A percentile compares a stretch with the other conserved stretches of the same genome.
These are phyloP conservation scores for Clarireedia hainanense DNA, from an alignment of 2,329 filamentous ascomycete genomes.

Conservation along the genomic window DNA sequence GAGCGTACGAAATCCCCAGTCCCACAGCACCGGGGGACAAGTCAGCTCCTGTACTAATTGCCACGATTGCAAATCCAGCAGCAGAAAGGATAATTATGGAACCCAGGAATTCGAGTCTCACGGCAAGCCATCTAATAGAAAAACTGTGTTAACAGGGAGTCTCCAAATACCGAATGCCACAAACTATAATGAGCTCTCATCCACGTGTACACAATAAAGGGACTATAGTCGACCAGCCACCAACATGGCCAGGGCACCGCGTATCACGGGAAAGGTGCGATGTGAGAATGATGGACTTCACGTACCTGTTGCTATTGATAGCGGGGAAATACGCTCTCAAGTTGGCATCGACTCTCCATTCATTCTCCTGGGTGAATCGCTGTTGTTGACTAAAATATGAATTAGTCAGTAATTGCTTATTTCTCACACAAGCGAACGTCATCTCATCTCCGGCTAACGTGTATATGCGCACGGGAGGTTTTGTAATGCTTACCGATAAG, in stretches of 20 bases:
- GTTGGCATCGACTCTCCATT: conserved; percentile 95
- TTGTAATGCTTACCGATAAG: conserved; percentile 51
- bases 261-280: background rate
- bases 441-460: too few species aligned
- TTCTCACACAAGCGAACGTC: background rate
- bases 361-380: conserved; percentile 86
- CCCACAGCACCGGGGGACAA: conserved; percentile 73
- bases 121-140: conserved; percentile 72
- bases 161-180: background rate
- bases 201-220: background rate
- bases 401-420: background rate
- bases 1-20: conserved; percentile 90
- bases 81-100: conserved; percentile 86
- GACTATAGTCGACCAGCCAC: background rate
- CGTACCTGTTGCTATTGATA: conserved; percentile 59
- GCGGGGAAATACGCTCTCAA: conserved; percentile 91
- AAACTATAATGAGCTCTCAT: background rate
- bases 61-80: conserved; percentile 73
- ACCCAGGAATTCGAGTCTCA: conserved; percentile 91
- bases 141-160: conserved; percentile 2
- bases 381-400: conserved; percentile 51
- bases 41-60: conserved; percentile 59
- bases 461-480: background rate
- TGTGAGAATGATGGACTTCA: background rate
- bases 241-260: background rate